These are phyloP conservation scores for Lenwebbia sp. DNA, from an alignment of 345 rosid genomes.

Conservation along the genomic window DNA sequence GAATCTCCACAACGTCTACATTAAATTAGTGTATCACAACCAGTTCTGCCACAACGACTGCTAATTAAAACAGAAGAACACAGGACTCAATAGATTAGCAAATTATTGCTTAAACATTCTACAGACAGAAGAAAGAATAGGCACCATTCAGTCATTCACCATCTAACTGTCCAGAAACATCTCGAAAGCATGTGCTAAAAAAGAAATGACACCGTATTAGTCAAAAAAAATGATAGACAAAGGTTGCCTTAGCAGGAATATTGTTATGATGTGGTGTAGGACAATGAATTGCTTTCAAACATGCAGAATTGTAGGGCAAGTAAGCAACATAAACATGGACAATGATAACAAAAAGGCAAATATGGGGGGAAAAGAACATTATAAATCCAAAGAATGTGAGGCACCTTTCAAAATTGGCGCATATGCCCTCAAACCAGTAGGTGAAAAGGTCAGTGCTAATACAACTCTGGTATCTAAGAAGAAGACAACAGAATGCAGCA, in stretches of 20 bases:
- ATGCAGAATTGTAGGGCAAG: background rate
- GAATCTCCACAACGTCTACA: background rate
- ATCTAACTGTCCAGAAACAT: background rate
- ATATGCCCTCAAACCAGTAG: conserved; percentile 82
- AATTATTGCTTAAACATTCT: background rate
- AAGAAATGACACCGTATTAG: background rate
- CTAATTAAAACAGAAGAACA: background rate
- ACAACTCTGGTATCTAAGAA: conserved; percentile 40
- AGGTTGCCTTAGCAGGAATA: background rate
- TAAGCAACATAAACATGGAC: background rate
- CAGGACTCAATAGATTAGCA: background rate
- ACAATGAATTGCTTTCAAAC: background rate
- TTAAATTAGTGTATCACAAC: background rate
- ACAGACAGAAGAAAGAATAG: background rate
- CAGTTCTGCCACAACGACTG: background rate
- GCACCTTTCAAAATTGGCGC: conserved; percentile 73
- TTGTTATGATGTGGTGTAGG: background rate
- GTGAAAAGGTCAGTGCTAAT: conserved; percentile 47
- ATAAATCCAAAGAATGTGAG: background rate
- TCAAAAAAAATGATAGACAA: background rate
- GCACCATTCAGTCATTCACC: background rate
- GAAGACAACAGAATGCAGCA: conserved; percentile 67
- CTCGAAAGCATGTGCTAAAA: background rate
- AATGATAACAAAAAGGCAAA: background rate
- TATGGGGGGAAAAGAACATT: background rate